phyloP scores from a whole-genome alignment of 495 filamentous ascomycete species.

The Xylaria castorea region DNA sequence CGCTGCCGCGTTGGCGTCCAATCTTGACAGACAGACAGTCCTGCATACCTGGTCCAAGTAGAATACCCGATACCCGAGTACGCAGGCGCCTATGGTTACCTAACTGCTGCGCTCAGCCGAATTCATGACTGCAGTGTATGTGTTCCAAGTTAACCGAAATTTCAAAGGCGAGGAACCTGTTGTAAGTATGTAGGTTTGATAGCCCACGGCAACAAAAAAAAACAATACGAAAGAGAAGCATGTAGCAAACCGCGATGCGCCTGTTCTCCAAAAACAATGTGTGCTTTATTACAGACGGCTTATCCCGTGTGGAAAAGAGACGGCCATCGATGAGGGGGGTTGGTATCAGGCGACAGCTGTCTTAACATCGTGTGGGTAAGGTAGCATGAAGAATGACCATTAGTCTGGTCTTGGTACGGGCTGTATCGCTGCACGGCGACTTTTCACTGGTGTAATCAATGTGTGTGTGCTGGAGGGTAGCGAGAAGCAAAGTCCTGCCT shows the following conservation, averaged over 20 bases:
- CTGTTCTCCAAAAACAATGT: background rate
- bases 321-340: background rate
- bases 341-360: conserved; percentile 22
- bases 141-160: background rate
- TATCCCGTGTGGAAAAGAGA: conserved; percentile 10
- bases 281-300: conserved; percentile 16
- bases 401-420: background rate
- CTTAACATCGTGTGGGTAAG: conserved; percentile 21
- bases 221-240: background rate
- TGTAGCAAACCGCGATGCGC: background rate
- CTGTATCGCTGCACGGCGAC: background rate
- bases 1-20: conserved; percentile 3
- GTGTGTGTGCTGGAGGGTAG: background rate
- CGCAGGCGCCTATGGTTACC: background rate
- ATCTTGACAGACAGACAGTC: background rate
- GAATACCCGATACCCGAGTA: background rate
- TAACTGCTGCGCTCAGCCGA: background rate
- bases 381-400: conserved; percentile 13
- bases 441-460: background rate
- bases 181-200: conserved; percentile 13
- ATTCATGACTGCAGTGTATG: background rate
- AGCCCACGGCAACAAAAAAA: background rate
- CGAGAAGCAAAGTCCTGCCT: conserved; percentile 17
- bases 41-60: background rate
- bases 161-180: background rate